These are phyloP conservation scores for Chytriomyces sp. DNA, from an alignment of 192 early-diverging fungal genomes.

Conservation along the genomic window DNA sequence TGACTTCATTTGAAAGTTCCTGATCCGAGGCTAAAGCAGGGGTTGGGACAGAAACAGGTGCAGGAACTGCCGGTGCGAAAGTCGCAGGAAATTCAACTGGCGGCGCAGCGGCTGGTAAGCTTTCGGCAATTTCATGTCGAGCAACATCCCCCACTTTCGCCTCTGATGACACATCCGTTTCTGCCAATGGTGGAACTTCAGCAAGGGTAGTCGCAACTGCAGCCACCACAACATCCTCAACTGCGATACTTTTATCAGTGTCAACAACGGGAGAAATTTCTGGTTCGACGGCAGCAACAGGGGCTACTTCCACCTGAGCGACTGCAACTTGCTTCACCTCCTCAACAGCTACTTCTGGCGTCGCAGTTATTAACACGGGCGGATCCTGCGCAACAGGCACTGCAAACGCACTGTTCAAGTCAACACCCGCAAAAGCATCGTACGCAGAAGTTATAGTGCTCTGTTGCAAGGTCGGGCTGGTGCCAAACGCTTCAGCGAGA, in stretches of 20 bases:
- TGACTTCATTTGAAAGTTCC: slow-evolving; percentile 44
- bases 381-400: neutral
- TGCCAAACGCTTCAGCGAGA: neutral
- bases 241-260: too few species aligned
- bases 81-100: too few species aligned
- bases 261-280: too few species aligned
- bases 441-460: neutral
- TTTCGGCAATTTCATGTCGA: neutral
- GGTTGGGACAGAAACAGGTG: too few species aligned
- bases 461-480: neutral
- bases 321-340: neutral
- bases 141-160: neutral
- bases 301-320: neutral
- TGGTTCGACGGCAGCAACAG: too few species aligned
- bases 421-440: neutral
- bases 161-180: too few species aligned
- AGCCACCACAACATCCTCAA: neutral
- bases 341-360: too few species aligned
- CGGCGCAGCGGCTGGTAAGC: neutral
- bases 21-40: neutral
- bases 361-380: neutral
- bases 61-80: too few species aligned
- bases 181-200: neutral
- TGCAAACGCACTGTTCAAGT: neutral
- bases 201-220: neutral